These are phyloP conservation scores for Aspergillus pseudoterreus DNA, from an alignment of 2,329 filamentous ascomycete genomes.

Conservation along the genomic window DNA sequence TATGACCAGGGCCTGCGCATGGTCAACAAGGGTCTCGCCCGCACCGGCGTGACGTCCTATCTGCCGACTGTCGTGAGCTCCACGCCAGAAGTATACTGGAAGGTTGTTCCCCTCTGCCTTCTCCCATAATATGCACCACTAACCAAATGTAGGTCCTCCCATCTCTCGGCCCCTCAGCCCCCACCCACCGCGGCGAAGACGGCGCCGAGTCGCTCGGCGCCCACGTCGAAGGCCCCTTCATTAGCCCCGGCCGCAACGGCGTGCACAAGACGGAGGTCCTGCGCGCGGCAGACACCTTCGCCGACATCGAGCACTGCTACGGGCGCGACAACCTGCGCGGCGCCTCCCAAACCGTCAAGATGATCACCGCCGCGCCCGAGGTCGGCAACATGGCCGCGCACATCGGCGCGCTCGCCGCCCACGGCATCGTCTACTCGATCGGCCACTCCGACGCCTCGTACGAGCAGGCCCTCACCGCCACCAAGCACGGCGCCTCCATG, in stretches of 20 bases:
- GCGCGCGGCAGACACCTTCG: conserved; percentile 58
- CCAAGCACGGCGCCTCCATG: conserved; percentile 76
- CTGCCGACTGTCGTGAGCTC: conserved; percentile 77
- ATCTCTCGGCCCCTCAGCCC: conserved; percentile 69
- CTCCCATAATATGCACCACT: too few relatives aligned
- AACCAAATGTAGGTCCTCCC: conserved; percentile 54
- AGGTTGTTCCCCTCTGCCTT: conserved; percentile 42
- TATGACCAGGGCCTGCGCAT: conserved; percentile 71
- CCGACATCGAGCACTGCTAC: conserved; percentile 55
- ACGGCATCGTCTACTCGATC: conserved; percentile 72
- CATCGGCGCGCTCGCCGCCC: conserved; percentile 63
- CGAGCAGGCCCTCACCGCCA: conserved; percentile 69
- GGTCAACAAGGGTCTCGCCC: conserved; percentile 67
- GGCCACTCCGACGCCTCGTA: conserved; percentile 87
- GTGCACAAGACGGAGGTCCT: conserved; percentile 76
- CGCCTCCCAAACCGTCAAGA: conserved; percentile 53
- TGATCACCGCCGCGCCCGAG: conserved; percentile 86
- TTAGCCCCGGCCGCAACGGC: conserved; percentile 78
- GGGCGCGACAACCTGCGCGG: conserved; percentile 62
- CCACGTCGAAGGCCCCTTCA: conserved; percentile 87
- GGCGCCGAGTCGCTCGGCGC: conserved; percentile 86
- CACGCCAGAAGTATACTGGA: conserved; percentile 74
- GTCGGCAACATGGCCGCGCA: conserved; percentile 64
- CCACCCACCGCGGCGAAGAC: conserved; percentile 54
- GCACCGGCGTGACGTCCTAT: conserved; percentile 84